Percentiles rank a stretch among this genome's conserved stretches.
Conservation (phyloP, 371 early-diverging fungal species). For the Rhizopus sp. region DNA sequence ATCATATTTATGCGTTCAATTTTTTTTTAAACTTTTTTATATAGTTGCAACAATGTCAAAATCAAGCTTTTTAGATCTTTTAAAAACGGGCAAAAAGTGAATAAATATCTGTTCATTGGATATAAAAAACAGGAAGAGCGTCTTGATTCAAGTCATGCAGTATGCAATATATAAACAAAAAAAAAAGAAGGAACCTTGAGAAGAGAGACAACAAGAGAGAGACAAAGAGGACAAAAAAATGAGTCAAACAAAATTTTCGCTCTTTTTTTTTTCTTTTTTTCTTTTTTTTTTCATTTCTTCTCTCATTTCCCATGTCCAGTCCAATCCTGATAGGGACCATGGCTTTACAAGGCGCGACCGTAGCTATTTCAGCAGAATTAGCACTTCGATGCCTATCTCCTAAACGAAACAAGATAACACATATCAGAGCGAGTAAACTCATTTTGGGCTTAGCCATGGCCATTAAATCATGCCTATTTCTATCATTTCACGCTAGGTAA, state of each 20-base stretch:
- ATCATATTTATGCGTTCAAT: constrained; percentile 16
- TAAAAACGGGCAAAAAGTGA: constrained; percentile 54
- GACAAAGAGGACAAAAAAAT: neutral
- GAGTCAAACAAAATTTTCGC: neutral
- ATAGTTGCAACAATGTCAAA: constrained; percentile 65
- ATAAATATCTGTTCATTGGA: neutral
- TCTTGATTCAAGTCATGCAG: too few species aligned
- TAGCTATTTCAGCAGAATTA: constrained; percentile 19
- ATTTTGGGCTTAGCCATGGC: constrained; percentile 25
- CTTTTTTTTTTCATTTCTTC: neutral
- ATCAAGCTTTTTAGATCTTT: constrained; percentile 62
- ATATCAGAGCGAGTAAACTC: constrained; percentile 19
- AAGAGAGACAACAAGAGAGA: neutral
- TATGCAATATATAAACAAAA: too few species aligned
- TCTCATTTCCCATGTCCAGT: constrained; percentile 13
- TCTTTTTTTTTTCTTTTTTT: constrained; percentile 1
- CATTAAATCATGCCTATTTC: constrained; percentile 19
- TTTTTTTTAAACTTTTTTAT: constrained; percentile 3
- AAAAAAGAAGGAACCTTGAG: too few species aligned
- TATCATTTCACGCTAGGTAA: constrained; percentile 24
- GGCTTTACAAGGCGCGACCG: constrained; percentile 27
- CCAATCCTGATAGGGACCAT: constrained; percentile 22
- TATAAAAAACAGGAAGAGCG: too few species aligned
- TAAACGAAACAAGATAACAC: constrained; percentile 14
- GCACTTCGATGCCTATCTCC: constrained; percentile 21